Evolutionary conservation across 1,139 yeast species (phyloP), one percentile per base, ranked within the genome.

Genomic region (Blastobotrys serpentis): DNA sequence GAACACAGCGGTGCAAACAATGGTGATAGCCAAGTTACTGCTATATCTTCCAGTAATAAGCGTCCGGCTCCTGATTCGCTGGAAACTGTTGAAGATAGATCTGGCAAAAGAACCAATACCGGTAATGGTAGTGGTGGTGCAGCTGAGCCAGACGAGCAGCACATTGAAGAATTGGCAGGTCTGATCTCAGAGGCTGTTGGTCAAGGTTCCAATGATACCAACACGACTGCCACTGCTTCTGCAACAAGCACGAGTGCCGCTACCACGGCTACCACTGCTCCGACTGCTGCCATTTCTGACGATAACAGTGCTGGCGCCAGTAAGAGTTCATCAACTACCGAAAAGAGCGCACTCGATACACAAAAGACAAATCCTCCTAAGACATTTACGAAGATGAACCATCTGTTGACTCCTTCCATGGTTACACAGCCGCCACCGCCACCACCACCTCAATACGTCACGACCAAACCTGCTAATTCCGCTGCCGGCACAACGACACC

Each of bases 381-480:
- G 16, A 23, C n/a, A 13, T 8, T 13, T 32, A 25, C 42, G 13
- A 25, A 38, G 14, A 10, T 32, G 13, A 33, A 6, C 37, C 40
- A 16, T 4, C 5, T 36, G 40, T 17, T 11, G 10, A 16, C 38
- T 4, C 17, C 38, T 4, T 5, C 6, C 11, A 17, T 16, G 13
- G 29, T 32, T 19, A 21, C 37, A 4, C 44, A 17, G 10, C 38
- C 42, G 14, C 16, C 39, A 22, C 47, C 56, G 10, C 51, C 40
- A 13, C 51, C 40, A 13, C 60, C 59, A 5, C 61, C 59, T 1
- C 47, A 60, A 52, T 50, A 56, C 53, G 13, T 56, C 42, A 14
- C 54, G 41, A 29, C 33, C n/a, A 40, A 40, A 19, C 34, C 43
- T n/a, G n/a, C n/a, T n/a, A n/a, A n/a, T n/a, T n/a, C n/a, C n/a